These are phyloP conservation scores for Gonapodya prolifera DNA, from an alignment of 192 early-diverging fungal genomes.

Conservation along the genomic window DNA sequence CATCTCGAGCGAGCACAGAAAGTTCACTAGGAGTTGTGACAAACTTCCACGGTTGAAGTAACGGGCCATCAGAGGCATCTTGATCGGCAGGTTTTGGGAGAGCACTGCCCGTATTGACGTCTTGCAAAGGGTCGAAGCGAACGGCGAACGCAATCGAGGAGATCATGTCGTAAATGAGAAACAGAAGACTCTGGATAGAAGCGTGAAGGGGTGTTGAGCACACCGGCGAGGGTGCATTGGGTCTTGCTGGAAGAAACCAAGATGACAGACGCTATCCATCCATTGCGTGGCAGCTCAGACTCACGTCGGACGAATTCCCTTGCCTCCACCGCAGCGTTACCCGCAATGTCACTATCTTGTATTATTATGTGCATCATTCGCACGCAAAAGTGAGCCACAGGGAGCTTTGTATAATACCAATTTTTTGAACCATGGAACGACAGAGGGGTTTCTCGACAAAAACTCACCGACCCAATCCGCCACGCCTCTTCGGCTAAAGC, in stretches of 20 bases:
- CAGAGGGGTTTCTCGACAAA: neutral
- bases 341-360: neutral
- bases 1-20: neutral
- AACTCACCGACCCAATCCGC: neutral
- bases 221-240: neutral
- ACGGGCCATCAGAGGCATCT: too few relatives aligned
- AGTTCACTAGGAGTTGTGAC: neutral
- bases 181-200: neutral
- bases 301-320: neutral
- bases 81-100: too few relatives aligned
- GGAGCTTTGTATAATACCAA: neutral
- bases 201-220: neutral
- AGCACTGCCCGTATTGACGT: neutral
- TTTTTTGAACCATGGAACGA: neutral
- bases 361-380: neutral
- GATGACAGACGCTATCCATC: too few relatives aligned
- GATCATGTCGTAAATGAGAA: neutral
- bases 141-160: neutral
- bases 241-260: too few relatives aligned
- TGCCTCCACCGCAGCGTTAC: neutral
- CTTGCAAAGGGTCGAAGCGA: neutral
- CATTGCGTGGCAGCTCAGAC: neutral
- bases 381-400: neutral
- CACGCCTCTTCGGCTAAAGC: neutral
- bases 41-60: neutral